Percentiles rank a stretch among this genome's conserved stretches.
These are phyloP conservation scores for Gillenia trifoliata DNA, from an alignment of 306 rosid species.

Conservation along the genomic window DNA sequence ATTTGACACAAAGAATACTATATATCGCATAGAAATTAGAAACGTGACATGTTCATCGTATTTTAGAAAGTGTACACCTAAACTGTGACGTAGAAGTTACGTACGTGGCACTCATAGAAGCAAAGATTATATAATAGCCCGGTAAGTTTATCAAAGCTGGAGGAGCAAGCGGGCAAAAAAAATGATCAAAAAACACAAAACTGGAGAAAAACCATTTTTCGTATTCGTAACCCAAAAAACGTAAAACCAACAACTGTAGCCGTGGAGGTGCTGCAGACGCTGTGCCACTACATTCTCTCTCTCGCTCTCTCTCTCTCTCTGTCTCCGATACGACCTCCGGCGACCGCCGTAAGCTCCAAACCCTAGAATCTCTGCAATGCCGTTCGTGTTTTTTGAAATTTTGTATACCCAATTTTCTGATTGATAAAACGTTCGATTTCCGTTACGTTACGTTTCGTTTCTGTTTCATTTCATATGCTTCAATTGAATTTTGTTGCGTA, in stretches of 20 bases:
- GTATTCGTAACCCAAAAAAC: neutral
- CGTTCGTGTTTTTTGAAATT: neutral
- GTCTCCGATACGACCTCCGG: slow-evolving; percentile 23
- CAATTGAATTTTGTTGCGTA: neutral
- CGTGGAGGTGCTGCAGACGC: neutral
- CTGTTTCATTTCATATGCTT: neutral
- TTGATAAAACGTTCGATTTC: neutral
- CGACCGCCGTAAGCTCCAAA: neutral
- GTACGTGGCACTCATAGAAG: neutral
- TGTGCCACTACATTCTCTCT: slow-evolving; percentile 6
- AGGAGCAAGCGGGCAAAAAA: slow-evolving; percentile 16
- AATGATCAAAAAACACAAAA: slow-evolving; percentile 16
- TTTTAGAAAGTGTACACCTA: neutral
- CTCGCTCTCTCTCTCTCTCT: neutral
- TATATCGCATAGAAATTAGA: no score
- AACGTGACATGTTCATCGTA: neutral
- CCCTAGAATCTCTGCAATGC: neutral
- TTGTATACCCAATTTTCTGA: neutral
- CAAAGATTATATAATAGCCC: neutral
- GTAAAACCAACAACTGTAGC: neutral
- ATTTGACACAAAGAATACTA: no score
- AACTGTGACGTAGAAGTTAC: neutral
- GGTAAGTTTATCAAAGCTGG: neutral
- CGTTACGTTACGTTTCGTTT: no score
- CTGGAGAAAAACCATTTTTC: neutral